Evolutionary conservation across 2,329 filamentous ascomycete genomes (phyloP).

Genomic region (Colletotrichum chrysophilum): DNA sequence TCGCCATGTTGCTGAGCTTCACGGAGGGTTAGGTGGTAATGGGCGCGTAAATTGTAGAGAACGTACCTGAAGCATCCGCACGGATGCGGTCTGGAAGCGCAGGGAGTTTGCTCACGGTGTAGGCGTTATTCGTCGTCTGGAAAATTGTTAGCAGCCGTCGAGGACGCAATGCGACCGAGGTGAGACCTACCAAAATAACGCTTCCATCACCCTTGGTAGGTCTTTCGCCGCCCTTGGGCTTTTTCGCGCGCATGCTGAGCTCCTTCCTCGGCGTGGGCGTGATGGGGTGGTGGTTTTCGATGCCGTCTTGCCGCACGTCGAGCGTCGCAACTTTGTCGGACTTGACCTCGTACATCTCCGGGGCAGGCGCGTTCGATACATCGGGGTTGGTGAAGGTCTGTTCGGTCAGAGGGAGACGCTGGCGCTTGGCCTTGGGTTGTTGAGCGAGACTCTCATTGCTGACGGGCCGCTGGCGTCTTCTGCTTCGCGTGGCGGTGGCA

Average conservation of each 20-base stretch:
- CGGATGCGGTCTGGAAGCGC: conserved; percentile 81
- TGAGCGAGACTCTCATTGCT: conserved; percentile 59
- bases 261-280: conserved; percentile 50
- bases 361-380: conserved; percentile 29
- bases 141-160: conserved; percentile 15
- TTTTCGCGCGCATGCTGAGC: conserved; percentile 66
- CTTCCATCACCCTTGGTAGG: conserved; percentile 71
- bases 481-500: conserved; percentile 62
- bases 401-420: conserved; percentile 62
- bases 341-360: conserved; percentile 64
- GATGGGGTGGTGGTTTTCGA: conserved; percentile 43
- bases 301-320: conserved; percentile 50
- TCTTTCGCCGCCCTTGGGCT: conserved; percentile 66
- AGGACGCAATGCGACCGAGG: background rate
- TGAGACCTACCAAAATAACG: conserved; percentile 65
- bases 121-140: conserved; percentile 84
- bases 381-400: conserved; percentile 62
- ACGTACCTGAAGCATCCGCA: conserved; percentile 68
- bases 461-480: conserved; percentile 64
- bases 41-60: background rate
- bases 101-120: conserved; percentile 83
- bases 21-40: conserved; percentile 27
- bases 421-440: conserved; percentile 69
- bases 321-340: conserved; percentile 53
- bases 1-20: conserved; percentile 70